Evolutionary conservation across 139 green algal species (phyloP).

Genomic region (Picocystis salinarum): DNA sequence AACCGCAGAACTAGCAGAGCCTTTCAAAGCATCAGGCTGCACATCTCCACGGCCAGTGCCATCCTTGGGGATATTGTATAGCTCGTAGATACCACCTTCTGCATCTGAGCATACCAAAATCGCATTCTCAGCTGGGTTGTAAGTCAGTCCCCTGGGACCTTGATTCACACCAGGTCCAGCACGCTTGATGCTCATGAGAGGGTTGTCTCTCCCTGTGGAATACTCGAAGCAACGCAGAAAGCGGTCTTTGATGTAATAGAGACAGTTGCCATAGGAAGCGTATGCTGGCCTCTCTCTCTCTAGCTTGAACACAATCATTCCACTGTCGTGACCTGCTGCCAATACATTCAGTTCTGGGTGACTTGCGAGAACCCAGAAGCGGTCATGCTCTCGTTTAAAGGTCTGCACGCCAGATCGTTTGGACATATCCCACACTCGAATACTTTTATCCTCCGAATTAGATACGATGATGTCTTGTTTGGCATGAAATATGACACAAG

Average conservation of each 20-base stretch:
- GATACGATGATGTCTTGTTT: conserved; percentile 94
- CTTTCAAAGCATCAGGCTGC: no score
- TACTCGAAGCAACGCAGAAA: conserved; percentile 90
- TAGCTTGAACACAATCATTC: conserved; percentile 99
- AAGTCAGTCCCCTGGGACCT: conserved; percentile 45
- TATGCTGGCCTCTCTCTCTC: conserved; percentile 91
- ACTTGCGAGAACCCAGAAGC: conserved; percentile 89
- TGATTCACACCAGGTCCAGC: conserved; percentile 15
- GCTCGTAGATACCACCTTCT: conserved; percentile 86
- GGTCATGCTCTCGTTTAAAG: conserved; percentile 53
- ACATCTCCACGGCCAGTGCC: conserved; percentile 9
- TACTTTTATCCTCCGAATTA: conserved; percentile 95
- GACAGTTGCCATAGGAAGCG: conserved; percentile 41
- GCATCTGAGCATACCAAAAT: conserved; percentile 72
- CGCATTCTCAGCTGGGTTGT: conserved; percentile 95
- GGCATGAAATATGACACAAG: conserved; percentile 96
- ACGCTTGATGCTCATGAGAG: conserved; percentile 70
- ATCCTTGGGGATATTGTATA: conserved; percentile 85
- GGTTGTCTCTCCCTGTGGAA: conserved; percentile 59
- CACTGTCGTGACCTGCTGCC: conserved; percentile 91
- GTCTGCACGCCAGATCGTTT: conserved; percentile 94
- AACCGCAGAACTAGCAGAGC: conserved; percentile 54
- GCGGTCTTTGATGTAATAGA: conserved; percentile 97
- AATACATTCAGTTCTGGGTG: conserved; percentile 98
- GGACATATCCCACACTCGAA: conserved; percentile 97